Evolutionary conservation across 2,329 filamentous ascomycete genomes (phyloP).

Genomic region (Fusarium caatingaense): DNA sequence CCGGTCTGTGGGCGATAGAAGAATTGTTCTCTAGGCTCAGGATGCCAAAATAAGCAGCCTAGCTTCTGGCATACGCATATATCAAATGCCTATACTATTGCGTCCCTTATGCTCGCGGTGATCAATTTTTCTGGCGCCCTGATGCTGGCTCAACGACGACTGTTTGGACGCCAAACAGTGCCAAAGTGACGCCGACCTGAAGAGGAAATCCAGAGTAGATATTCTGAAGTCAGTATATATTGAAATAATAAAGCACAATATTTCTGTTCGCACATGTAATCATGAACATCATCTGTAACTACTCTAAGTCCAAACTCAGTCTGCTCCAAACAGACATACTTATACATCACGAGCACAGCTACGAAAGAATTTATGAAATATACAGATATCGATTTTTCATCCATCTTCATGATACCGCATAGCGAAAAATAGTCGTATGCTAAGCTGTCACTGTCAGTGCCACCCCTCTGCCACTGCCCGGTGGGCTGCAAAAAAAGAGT

Average conservation of each 20-base stretch:
- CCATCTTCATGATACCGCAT: not conserved
- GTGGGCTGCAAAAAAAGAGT: not conserved
- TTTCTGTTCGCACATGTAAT: not conserved
- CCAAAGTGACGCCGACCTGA: not conserved
- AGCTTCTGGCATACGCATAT: too few species aligned
- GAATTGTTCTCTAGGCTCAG: not conserved
- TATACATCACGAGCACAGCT: not conserved
- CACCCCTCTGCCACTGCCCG: slow-evolving; percentile 21
- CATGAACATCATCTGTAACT: not conserved
- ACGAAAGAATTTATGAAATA: not conserved
- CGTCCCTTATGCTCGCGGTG: not conserved
- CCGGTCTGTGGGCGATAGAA: too few species aligned
- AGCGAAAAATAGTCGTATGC: not conserved
- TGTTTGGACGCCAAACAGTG: not conserved
- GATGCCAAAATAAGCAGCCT: not conserved
- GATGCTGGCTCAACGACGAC: not conserved
- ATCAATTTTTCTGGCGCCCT: not conserved
- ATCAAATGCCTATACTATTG: not conserved
- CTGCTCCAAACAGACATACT: not conserved
- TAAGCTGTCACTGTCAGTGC: slow-evolving; percentile 1
- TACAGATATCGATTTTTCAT: not conserved
- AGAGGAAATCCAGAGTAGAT: not conserved
- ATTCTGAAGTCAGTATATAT: not conserved
- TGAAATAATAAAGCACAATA: not conserved
- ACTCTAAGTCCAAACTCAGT: not conserved